Conservation (phyloP, 192 early-diverging fungal species). For the Linderina pennispora region DNA sequence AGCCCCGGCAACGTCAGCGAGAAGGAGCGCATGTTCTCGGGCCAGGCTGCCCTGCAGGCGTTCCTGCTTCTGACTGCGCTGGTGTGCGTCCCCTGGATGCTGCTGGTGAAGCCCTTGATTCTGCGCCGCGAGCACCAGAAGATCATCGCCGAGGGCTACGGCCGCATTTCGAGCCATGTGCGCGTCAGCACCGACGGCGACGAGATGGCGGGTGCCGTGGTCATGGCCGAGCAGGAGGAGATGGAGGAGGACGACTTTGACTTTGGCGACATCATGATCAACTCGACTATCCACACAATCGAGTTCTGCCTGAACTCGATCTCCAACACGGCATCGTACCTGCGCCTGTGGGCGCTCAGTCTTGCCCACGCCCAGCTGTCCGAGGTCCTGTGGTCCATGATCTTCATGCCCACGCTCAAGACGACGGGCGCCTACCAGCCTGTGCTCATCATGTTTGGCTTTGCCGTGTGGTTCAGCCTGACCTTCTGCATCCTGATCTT, state of each 20-base stretch:
- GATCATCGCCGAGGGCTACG: constrained; percentile 69
- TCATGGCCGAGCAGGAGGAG: constrained; percentile 59
- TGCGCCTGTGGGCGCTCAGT: constrained; percentile 97
- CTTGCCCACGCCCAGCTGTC: constrained; percentile 98
- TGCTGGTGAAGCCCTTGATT: constrained; percentile 86
- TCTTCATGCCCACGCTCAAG: constrained; percentile 43
- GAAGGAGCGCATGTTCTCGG: constrained; percentile 70
- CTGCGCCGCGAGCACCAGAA: constrained; percentile 76
- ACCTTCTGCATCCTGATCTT: constrained; percentile 73
- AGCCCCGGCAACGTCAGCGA: constrained; percentile 73
- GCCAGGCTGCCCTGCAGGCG: constrained; percentile 81
- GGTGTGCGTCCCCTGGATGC: constrained; percentile 96
- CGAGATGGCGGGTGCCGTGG: constrained; percentile 37
- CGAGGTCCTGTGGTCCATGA: constrained; percentile 95
- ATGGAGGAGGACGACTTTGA: constrained; percentile 76
- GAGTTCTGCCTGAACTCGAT: constrained; percentile 95
- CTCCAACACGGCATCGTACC: constrained; percentile 98
- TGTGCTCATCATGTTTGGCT: constrained; percentile 70
- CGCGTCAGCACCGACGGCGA: constrained; percentile 47
- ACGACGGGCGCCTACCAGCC: constrained; percentile 52
- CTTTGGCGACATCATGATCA: constrained; percentile 94
- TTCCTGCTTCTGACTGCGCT: constrained; percentile 77
- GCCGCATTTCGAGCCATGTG: constrained; percentile 50
- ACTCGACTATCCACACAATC: constrained; percentile 97
- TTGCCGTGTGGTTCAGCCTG: constrained; percentile 82